A percentile compares a stretch with the other conserved stretches of the same genome.
Conservation (phyloP, 306 rosid genomes). For the Glycine tomentella region DNA sequence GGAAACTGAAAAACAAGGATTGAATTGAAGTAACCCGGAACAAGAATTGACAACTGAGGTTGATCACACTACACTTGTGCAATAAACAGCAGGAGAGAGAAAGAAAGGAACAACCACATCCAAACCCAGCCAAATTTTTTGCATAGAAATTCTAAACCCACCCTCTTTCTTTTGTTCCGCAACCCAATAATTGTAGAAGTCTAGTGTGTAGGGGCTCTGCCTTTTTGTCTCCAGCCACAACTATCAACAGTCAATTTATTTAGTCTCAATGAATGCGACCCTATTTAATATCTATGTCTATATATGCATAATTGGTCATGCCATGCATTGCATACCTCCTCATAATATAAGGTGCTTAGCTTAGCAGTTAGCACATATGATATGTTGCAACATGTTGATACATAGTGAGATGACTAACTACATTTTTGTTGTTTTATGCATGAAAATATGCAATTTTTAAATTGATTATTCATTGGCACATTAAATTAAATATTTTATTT, state of each 20-base stretch:
- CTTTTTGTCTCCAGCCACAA: conserved; percentile 38
- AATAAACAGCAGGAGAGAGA: conserved; percentile 1
- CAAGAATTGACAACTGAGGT: conserved; percentile 63
- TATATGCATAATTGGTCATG: background rate
- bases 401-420: background rate
- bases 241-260: conserved; percentile 39
- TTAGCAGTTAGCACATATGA: background rate
- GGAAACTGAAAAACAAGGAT: conserved; percentile 43
- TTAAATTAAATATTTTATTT: no score
- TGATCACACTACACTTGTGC: conserved; percentile 39
- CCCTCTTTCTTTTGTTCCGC: conserved; percentile 12
- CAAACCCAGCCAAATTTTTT: conserved; percentile 36
- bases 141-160: conserved; percentile 50
- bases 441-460: no score
- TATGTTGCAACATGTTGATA: no score
- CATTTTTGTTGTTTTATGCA: no score
- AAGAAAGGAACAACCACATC: background rate
- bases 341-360: no score
- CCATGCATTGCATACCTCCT: background rate
- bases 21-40: conserved; percentile 51
- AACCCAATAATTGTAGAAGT: conserved; percentile 55
- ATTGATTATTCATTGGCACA: no score
- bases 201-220: conserved; percentile 26
- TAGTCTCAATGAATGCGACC: background rate
- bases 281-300: background rate